Percentiles rank a stretch among this genome's conserved stretches.
Evolutionary conservation across 2,329 filamentous ascomycete species (phyloP).

Genomic region (Pseudogymnoascus sp.): DNA sequence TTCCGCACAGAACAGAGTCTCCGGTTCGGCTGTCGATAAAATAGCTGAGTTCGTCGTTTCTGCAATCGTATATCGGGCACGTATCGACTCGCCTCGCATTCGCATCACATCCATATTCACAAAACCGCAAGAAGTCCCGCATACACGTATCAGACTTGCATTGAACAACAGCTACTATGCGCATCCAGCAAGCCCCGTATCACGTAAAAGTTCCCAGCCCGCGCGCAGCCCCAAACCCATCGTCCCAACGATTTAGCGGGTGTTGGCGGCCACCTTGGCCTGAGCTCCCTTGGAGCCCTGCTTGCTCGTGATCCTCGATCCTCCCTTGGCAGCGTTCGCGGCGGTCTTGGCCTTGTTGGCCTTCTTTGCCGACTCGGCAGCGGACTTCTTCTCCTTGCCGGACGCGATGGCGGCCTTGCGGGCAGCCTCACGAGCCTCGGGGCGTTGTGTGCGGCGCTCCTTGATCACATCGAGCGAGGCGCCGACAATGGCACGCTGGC

Average conservation of each 20-base stretch:
- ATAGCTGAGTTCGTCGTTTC: not conserved
- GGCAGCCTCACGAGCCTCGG: conserved; percentile 89
- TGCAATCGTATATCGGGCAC: not conserved
- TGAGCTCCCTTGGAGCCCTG: conserved; percentile 89
- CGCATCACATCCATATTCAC: not conserved
- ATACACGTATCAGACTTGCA: conserved; percentile 13
- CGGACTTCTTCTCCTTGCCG: conserved; percentile 97
- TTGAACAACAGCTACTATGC: conserved; percentile 13
- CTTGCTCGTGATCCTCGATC: conserved; percentile 87
- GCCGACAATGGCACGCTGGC: conserved; percentile 98
- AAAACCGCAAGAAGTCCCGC: not conserved
- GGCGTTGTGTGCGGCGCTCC: conserved; percentile 91
- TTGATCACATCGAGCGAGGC: conserved; percentile 99
- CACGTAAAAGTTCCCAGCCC: conserved; percentile 10
- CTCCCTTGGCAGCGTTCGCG: conserved; percentile 64
- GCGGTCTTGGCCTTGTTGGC: conserved; percentile 97
- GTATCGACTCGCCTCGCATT: not conserved
- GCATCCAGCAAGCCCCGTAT: conserved; percentile 9
- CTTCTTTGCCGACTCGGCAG: conserved; percentile 87
- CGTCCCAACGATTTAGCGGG: conserved; percentile 55
- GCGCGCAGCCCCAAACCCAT: conserved; percentile 16
- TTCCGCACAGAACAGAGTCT: not conserved
- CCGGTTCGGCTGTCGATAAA: not conserved
- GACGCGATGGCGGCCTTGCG: conserved; percentile 89
- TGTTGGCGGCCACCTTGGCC: conserved; percentile 76